Evolutionary conservation across 441 rosid species (phyloP).

Genomic region (Cnidoscolus chayamansa): DNA sequence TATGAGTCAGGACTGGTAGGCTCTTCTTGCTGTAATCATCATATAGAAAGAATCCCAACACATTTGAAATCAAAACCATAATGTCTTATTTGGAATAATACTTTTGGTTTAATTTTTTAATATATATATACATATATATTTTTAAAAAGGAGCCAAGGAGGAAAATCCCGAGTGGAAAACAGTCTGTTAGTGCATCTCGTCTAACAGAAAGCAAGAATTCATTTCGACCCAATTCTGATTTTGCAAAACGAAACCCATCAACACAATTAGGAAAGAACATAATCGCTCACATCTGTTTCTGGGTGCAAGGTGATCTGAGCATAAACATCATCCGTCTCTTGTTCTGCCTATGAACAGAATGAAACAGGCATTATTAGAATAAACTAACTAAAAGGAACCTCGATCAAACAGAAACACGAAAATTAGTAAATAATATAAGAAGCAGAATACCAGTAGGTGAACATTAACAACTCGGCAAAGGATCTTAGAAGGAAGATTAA

Average conservation of each 20-base stretch:
- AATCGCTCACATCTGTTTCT: constrained; percentile 51
- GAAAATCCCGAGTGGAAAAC: background rate
- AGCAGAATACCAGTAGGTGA: constrained; percentile 46
- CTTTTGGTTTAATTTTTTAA: background rate
- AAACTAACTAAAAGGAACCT: constrained; percentile 3
- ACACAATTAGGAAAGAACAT: background rate
- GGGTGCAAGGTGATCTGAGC: constrained; percentile 84
- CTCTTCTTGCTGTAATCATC: constrained; percentile 48
- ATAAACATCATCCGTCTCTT: constrained; percentile 85
- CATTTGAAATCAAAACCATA: background rate
- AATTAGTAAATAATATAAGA: background rate
- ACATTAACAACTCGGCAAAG: constrained; percentile 73
- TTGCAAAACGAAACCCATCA: background rate
- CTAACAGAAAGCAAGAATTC: background rate
- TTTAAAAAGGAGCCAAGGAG: background rate
- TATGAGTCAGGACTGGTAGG: constrained; percentile 48
- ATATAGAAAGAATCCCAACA: constrained; percentile 14
- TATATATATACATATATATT: too few relatives aligned
- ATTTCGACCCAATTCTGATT: constrained; percentile 2
- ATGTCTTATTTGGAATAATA: constrained; percentile 5
- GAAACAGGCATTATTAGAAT: background rate
- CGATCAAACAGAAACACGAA: background rate
- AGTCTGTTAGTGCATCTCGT: background rate
- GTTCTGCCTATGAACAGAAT: constrained; percentile 56
- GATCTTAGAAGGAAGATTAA: constrained; percentile 69